These are phyloP conservation scores for Auriscalpium microsporum DNA, from an alignment of 768 basidiomycete genomes.

Conservation along the genomic window DNA sequence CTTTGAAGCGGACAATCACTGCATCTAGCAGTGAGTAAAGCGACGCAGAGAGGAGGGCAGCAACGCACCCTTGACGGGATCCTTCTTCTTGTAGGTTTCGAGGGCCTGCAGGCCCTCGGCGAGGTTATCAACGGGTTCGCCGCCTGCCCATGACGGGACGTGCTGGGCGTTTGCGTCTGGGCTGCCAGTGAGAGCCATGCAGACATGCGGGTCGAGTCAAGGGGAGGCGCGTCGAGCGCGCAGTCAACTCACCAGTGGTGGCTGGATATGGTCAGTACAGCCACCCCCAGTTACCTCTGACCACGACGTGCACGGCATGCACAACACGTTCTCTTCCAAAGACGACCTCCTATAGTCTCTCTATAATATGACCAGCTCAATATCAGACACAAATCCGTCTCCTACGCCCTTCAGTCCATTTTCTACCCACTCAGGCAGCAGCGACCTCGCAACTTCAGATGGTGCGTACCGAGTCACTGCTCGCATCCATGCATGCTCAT, in stretches of 20 bases:
- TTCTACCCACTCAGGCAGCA: conserved; percentile 21
- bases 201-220: background rate
- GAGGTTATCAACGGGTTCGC: conserved; percentile 13
- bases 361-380: conserved; percentile 22
- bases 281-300: background rate
- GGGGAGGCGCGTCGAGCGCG: background rate
- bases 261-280: background rate
- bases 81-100: conserved; percentile 83
- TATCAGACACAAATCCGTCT: conserved; percentile 28
- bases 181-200: conserved; percentile 8
- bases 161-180: conserved; percentile 6
- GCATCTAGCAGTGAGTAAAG: background rate
- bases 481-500: background rate
- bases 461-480: conserved; percentile 19
- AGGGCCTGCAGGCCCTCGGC: conserved; percentile 60
- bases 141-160: background rate
- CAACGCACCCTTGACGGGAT: conserved; percentile 60
- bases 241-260: too few species aligned
- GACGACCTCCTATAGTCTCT: background rate
- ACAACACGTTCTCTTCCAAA: background rate
- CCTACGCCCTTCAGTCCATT: conserved; percentile 32
- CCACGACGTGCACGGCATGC: background rate
- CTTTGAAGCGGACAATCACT: conserved; percentile 98
- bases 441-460: conserved; percentile 30
- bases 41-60: background rate